Conservation (phyloP, 192 early-diverging fungal genomes). For the Coemansia asiatica region DNA sequence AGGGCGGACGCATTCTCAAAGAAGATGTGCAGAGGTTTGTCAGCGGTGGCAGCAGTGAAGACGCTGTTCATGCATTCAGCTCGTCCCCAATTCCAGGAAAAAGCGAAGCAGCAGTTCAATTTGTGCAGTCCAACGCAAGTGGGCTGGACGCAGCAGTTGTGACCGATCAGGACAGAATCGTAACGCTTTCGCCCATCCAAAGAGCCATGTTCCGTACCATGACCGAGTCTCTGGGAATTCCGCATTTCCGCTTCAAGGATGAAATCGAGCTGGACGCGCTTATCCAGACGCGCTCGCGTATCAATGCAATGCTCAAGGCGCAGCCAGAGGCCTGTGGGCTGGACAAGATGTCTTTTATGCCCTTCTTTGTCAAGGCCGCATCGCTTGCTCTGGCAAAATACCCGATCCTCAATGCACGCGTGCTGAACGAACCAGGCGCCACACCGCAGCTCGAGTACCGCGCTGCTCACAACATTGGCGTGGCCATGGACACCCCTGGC, state of each 20-base stretch:
- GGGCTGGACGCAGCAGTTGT: constrained; percentile 23
- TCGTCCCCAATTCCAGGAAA: too few species aligned
- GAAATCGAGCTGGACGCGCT: constrained; percentile 78
- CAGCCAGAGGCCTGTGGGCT: constrained; percentile 46
- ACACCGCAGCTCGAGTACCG: constrained; percentile 71
- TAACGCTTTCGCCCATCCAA: constrained; percentile 81
- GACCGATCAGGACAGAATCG: constrained; percentile 56
- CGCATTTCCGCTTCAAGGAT: constrained; percentile 94
- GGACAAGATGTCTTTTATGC: constrained; percentile 88
- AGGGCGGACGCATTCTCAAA: constrained; percentile 84
- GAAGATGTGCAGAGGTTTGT: constrained; percentile 73
- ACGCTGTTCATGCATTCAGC: too few species aligned
- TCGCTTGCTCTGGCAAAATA: constrained; percentile 77
- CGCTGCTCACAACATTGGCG: constrained; percentile 83
- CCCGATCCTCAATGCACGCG: constrained; percentile 82
- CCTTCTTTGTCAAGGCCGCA: constrained; percentile 91
- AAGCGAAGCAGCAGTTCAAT: neutral
- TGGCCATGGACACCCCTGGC: constrained; percentile 97
- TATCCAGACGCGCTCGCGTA: constrained; percentile 59
- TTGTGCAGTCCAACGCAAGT: constrained; percentile 33
- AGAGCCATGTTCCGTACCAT: constrained; percentile 97
- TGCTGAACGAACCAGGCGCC: constrained; percentile 49
- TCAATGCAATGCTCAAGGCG: constrained; percentile 68
- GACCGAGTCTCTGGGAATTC: constrained; percentile 88
- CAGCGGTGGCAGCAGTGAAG: neutral